A percentile compares a stretch with the other conserved stretches of the same genome.
Conservation (phyloP, 331 rosid species). For the Cydonia oblonga region DNA sequence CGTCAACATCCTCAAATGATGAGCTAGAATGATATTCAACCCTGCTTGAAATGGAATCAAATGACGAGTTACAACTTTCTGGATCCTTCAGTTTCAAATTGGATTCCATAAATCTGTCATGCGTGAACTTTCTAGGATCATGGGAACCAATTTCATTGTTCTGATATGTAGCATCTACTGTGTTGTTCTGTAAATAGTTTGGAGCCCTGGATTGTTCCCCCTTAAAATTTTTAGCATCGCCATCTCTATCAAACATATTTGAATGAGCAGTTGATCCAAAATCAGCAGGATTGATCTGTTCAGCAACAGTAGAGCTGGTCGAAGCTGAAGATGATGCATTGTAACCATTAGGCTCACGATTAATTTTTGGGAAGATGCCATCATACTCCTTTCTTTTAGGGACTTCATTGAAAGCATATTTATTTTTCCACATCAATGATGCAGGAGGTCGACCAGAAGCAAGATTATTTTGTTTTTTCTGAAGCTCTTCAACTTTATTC, state of each 20-base stretch:
- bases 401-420: constrained; percentile 59
- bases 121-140: constrained; percentile 38
- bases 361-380: constrained; percentile 27
- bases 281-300: constrained; percentile 33
- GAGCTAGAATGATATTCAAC: constrained; percentile 23
- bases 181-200: constrained; percentile 25
- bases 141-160: constrained; percentile 28
- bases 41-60: constrained; percentile 45
- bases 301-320: constrained; percentile 41
- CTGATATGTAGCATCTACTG: constrained; percentile 20
- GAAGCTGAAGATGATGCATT: constrained; percentile 42
- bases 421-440: constrained; percentile 78
- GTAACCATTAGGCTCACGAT: constrained; percentile 54
- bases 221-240: constrained; percentile 22
- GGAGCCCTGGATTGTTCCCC: constrained; percentile 20
- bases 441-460: constrained; percentile 54
- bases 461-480: constrained; percentile 29
- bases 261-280: constrained; percentile 29
- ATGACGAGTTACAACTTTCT: constrained; percentile 41
- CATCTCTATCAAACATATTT: constrained; percentile 22
- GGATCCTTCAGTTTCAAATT: constrained; percentile 50
- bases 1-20: constrained; percentile 84
- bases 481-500: constrained; percentile 54
- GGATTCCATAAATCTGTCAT: constrained; percentile 55
- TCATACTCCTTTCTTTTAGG: constrained; percentile 50